These are phyloP conservation scores for Tremella fuciformis DNA, from an alignment of 768 basidiomycete species.

Conservation along the genomic window DNA sequence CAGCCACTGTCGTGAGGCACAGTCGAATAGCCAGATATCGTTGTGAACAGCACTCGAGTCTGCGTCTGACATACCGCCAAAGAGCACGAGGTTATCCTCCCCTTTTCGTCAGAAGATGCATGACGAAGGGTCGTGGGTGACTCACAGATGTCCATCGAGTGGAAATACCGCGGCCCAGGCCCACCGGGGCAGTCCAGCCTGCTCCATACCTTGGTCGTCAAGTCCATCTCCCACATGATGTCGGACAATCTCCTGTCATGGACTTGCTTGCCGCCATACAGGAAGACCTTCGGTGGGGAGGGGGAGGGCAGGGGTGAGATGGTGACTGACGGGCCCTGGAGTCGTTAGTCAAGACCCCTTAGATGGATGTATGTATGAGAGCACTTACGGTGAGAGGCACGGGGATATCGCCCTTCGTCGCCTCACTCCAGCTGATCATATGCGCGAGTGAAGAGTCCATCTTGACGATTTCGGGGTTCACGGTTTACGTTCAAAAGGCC, in stretches of 20 bases:
- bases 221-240: constrained; percentile 85
- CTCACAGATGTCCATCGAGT: constrained; percentile 74
- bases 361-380: neutral
- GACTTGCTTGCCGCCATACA: constrained; percentile 74
- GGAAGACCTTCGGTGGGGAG: constrained; percentile 38
- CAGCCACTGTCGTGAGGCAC: constrained; percentile 69
- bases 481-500: no score
- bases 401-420: constrained; percentile 45
- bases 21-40: constrained; percentile 86
- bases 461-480: neutral
- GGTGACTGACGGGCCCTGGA: constrained; percentile 45
- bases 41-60: constrained; percentile 76
- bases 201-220: constrained; percentile 77
- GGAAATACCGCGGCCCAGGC: constrained; percentile 84
- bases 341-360: constrained; percentile 2
- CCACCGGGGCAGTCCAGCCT: constrained; percentile 60
- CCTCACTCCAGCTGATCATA: constrained; percentile 43
- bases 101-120: constrained; percentile 48
- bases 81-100: constrained; percentile 86
- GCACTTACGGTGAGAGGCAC: constrained; percentile 45
- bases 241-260: constrained; percentile 82
- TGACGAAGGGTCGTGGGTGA: constrained; percentile 10
- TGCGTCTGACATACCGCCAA: constrained; percentile 88
- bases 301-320: constrained; percentile 37
- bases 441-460: constrained; percentile 42